Evolutionary conservation across 306 rosid genomes (phyloP).

Genomic region (Crataegus laevigata): DNA sequence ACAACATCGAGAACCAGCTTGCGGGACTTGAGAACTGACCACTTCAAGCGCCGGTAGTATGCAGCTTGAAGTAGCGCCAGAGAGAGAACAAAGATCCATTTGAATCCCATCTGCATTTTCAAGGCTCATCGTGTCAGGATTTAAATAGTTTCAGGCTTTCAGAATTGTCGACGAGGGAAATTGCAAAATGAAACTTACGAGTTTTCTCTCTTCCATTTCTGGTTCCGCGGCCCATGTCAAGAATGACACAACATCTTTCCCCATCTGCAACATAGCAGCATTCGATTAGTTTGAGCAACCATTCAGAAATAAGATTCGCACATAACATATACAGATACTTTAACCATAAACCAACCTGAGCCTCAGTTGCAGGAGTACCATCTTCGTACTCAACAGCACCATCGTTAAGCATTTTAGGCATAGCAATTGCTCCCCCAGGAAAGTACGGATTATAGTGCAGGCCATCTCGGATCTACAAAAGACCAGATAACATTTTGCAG

Average conservation of each 20-base stretch:
- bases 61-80: conserved; percentile 92
- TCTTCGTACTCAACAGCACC: conserved; percentile 97
- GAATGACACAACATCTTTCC: conserved; percentile 85
- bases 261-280: conserved; percentile 58
- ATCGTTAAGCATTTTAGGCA: conserved; percentile 99
- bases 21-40: conserved; percentile 95
- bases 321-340: not conserved
- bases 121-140: not conserved
- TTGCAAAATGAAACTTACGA: conserved; percentile 35
- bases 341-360: conserved; percentile 49
- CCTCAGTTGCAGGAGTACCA: conserved; percentile 86
- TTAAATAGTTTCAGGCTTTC: not conserved
- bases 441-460: conserved; percentile 93
- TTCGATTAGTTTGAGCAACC: not conserved
- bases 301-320: not conserved
- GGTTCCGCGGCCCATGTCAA: conserved; percentile 97
- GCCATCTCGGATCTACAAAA: conserved; percentile 83
- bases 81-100: conserved; percentile 93
- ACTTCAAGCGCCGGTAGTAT: conserved; percentile 80
- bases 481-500: conserved; percentile 9
- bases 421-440: conserved; percentile 98
- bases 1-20: conserved; percentile 95
- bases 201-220: conserved; percentile 98
- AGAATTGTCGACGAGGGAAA: not conserved
- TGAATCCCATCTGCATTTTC: conserved; percentile 88